These are phyloP conservation scores for Aureobasidium sp. DNA, from an alignment of 2,329 filamentous ascomycete genomes.

Conservation along the genomic window DNA sequence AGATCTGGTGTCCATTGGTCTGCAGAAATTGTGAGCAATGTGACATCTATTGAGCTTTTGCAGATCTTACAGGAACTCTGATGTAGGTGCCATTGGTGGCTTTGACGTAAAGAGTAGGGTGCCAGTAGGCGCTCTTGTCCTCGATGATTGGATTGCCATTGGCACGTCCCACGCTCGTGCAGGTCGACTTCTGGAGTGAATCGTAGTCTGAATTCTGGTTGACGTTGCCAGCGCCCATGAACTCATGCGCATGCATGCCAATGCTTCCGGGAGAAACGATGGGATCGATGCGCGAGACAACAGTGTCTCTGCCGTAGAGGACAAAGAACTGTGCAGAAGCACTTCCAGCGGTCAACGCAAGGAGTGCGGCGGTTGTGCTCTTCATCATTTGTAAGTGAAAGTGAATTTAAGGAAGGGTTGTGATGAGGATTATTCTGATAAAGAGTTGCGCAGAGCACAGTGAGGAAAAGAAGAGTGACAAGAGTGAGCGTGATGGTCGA, in stretches of 20 bases:
- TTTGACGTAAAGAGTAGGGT: slow-evolving; percentile 62
- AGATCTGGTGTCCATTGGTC: slow-evolving; percentile 59
- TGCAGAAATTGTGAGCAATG: slow-evolving; percentile 21
- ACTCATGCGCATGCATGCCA: slow-evolving; percentile 60
- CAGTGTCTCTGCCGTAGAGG: slow-evolving; percentile 29
- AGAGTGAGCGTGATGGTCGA: not conserved
- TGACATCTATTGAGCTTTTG: too few species aligned
- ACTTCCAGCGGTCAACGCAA: slow-evolving; percentile 1
- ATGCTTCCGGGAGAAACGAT: slow-evolving; percentile 56
- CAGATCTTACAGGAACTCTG: slow-evolving; percentile 40
- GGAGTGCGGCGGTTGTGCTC: not conserved
- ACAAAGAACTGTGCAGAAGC: slow-evolving; percentile 22
- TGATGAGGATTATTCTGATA: not conserved
- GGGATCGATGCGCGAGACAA: slow-evolving; percentile 57
- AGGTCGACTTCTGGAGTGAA: slow-evolving; percentile 53
- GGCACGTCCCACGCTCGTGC: slow-evolving; percentile 24
- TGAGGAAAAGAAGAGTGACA: not conserved
- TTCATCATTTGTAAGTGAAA: slow-evolving; percentile 2
- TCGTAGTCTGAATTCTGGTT: slow-evolving; percentile 54
- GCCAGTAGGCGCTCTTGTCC: slow-evolving; percentile 73
- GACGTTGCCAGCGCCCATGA: slow-evolving; percentile 65
- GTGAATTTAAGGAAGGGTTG: not conserved
- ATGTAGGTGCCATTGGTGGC: slow-evolving; percentile 52
- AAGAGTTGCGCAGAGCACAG: not conserved
- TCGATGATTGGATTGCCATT: slow-evolving; percentile 36